phyloP scores from a whole-genome alignment of 805 yeast species.

The Peterozyma toletana region DNA sequence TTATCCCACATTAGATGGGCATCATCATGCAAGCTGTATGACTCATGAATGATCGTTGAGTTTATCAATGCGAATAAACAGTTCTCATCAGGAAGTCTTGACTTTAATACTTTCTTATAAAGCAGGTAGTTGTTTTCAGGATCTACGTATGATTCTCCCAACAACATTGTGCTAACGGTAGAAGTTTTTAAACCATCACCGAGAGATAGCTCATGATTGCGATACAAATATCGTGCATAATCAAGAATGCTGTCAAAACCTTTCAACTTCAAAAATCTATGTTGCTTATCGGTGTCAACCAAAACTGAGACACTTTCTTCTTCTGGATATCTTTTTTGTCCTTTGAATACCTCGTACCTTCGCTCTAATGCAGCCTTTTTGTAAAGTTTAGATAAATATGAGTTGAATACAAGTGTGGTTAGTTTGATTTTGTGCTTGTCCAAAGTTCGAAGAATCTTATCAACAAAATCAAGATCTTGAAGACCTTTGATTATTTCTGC shows the following conservation, averaged over 20 bases:
- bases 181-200: background rate
- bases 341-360: background rate
- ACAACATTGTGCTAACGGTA: slow-evolving; percentile 2
- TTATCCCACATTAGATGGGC: slow-evolving; percentile 1
- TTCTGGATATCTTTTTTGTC: background rate
- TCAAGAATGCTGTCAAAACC: background rate
- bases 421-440: background rate
- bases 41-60: background rate
- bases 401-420: background rate
- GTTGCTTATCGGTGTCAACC: background rate
- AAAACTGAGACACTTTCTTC: background rate
- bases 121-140: slow-evolving; percentile 1
- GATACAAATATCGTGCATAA: slow-evolving; percentile 3
- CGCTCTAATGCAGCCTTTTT: background rate
- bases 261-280: background rate
- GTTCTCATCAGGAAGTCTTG: background rate
- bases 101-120: background rate
- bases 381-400: slow-evolving; percentile 1
- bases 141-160: slow-evolving; percentile 4
- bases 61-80: slow-evolving; percentile 2
- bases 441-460: background rate
- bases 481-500: background rate
- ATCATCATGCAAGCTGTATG: background rate
- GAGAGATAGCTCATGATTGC: background rate
- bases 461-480: background rate